Conservation (phyloP, 2,329 filamentous ascomycete genomes). For the Hypoxylon sp. region DNA sequence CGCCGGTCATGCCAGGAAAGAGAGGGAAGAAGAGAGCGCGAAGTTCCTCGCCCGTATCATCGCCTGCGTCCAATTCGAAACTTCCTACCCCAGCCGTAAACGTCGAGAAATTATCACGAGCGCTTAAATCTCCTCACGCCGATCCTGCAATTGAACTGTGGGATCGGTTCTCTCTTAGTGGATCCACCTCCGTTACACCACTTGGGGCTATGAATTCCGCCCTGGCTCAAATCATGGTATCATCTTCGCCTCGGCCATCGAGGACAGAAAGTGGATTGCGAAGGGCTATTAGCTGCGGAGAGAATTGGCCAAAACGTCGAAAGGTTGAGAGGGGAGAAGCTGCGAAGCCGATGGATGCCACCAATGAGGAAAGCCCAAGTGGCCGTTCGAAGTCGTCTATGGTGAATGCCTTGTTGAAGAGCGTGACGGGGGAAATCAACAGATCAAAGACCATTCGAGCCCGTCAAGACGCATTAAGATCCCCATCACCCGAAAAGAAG, state of each 20-base stretch:
- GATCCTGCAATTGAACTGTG: slow-evolving; percentile 83
- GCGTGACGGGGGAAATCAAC: slow-evolving; percentile 70
- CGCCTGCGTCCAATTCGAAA: slow-evolving; percentile 68
- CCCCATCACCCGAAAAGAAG: slow-evolving; percentile 63
- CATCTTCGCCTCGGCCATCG: slow-evolving; percentile 76
- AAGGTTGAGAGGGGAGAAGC: slow-evolving; percentile 67
- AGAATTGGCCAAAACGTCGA: slow-evolving; percentile 80
- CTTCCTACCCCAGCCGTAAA: slow-evolving; percentile 66
- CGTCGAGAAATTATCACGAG: slow-evolving; percentile 70
- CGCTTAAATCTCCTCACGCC: slow-evolving; percentile 76
- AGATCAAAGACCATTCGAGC: slow-evolving; percentile 57
- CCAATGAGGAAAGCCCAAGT: slow-evolving; percentile 60
- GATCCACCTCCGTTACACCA: slow-evolving; percentile 59
- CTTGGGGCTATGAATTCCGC: slow-evolving; percentile 68
- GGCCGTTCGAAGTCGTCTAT: slow-evolving; percentile 69
- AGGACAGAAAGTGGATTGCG: slow-evolving; percentile 68
- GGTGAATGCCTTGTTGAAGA: slow-evolving; percentile 76
- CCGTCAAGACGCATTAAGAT: slow-evolving; percentile 55
- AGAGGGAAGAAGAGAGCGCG: slow-evolving; percentile 76
- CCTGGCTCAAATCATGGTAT: slow-evolving; percentile 76
- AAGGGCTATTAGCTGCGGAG: slow-evolving; percentile 77
- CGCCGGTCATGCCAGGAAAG: slow-evolving; percentile 65
- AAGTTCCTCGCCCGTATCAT: slow-evolving; percentile 81
- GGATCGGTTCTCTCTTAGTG: slow-evolving; percentile 78
- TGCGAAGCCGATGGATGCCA: slow-evolving; percentile 53